Base-by-base conservation (phyloP, 2,329 filamentous ascomycete species). In the Ascochyta koolunga region DNA sequence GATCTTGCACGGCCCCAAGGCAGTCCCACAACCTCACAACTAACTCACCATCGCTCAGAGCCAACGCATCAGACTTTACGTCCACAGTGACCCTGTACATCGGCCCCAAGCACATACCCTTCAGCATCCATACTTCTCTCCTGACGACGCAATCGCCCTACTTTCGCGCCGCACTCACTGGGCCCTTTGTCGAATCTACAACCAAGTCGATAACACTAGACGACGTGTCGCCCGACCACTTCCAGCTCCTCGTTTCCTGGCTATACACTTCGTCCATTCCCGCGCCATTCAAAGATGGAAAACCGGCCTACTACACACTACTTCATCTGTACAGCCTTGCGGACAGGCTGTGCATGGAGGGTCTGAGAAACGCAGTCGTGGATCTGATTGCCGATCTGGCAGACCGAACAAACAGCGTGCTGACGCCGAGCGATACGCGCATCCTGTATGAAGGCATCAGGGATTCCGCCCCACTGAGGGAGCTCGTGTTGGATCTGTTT, bases 171-270 rank as follows among this genome's bases (percentile, higher is more conserved):
- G 79, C 80, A 3, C 76, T 83, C 40, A 77, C 76, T 25, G 75
- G 77, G 44, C 65, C 72, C 9, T 82, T 82, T 61, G 68, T 75
- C 38, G 80, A 83, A 70, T 75, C 76, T 21, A 59, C 69, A 19
- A 67, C 74, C 19, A 75, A 79, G 46, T 68, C 66, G 9, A 74
- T 82, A 54, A 68, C 64, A 6, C 72, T 82, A 13, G 75, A 77
- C 29, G 78, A 79, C 51, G 71, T 81, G 44, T 70, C 71, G 54
- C 72, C 77, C 18, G 72, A 77, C 25, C 74, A 74, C 51, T 82
- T 82, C 65, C 78, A 80, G 52, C 79, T 80, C 71, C 79, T 80
- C 62, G 69, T 80, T n/a, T 70, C 76, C 54, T 82, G 80, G 80
- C 73, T 82, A 5, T 82, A 83, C 71, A 79, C 77, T 6, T 73